These are phyloP conservation scores for Debaryomyces subglobosus DNA, from an alignment of 1,139 yeast genomes.

Conservation along the genomic window DNA sequence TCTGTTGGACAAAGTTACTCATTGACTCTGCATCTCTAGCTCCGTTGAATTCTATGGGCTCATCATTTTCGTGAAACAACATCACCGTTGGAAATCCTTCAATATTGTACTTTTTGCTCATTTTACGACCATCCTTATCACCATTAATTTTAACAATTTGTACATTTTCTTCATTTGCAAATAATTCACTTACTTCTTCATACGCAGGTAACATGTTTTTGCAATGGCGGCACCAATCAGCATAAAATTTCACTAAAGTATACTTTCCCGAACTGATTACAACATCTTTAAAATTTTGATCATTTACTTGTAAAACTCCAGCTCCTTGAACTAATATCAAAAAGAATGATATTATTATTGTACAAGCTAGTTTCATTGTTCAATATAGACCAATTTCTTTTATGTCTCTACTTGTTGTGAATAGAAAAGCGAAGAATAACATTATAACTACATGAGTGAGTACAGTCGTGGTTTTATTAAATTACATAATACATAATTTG, in stretches of 20 bases:
- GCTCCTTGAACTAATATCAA: slow-evolving; percentile 4
- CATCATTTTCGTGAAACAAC: slow-evolving; percentile 54
- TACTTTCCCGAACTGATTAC: slow-evolving; percentile 61
- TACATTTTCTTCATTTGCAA: slow-evolving; percentile 47
- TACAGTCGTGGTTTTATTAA: neutral
- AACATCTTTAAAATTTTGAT: slow-evolving; percentile 54
- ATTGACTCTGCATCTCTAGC: slow-evolving; percentile 48
- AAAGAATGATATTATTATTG: neutral
- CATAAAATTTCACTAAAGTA: slow-evolving; percentile 73
- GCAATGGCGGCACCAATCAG: slow-evolving; percentile 85
- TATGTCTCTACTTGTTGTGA: neutral
- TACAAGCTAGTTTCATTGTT: slow-evolving; percentile 5
- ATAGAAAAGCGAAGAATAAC: neutral
- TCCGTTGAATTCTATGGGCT: slow-evolving; percentile 54
- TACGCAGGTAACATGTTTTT: slow-evolving; percentile 65
- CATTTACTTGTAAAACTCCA: slow-evolving; percentile 33
- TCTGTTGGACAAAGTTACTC: slow-evolving; percentile 48
- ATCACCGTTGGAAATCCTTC: slow-evolving; percentile 69
- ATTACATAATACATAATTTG: neutral
- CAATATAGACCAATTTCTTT: neutral
- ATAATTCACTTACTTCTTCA: slow-evolving; percentile 59
- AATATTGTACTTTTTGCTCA: slow-evolving; percentile 57
- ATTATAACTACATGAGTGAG: neutral
- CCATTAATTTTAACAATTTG: slow-evolving; percentile 69
- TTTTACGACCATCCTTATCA: slow-evolving; percentile 58